Evolutionary conservation across 2,329 filamentous ascomycete genomes (phyloP).

Genomic region (Xylaria sp.): DNA sequence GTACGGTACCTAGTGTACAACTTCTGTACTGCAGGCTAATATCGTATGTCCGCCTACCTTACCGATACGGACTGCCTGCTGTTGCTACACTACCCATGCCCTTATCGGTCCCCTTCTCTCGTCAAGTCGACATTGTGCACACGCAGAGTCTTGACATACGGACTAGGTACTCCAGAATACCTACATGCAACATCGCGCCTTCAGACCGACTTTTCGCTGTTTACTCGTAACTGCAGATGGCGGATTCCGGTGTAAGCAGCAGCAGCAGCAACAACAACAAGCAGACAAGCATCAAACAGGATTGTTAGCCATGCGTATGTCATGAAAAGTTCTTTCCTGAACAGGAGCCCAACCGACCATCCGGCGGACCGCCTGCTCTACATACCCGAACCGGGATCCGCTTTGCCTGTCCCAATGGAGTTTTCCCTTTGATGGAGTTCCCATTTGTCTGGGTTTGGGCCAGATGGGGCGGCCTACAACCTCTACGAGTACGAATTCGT

Average conservation of each 20-base stretch:
- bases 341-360: constrained; percentile 7
- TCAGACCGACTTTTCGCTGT: constrained; percentile 17
- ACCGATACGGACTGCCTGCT: background rate
- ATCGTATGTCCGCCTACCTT: background rate
- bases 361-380: background rate
- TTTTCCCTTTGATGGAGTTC: background rate
- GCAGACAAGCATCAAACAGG: constrained; percentile 6
- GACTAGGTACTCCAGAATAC: background rate
- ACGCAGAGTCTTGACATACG: background rate
- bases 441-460: constrained; percentile 18
- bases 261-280: background rate
- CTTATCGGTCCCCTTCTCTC: background rate
- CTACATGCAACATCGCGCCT: background rate
- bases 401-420: background rate
- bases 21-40: background rate
- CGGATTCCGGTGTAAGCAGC: background rate
- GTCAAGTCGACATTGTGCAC: background rate
- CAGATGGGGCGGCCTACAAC: constrained; percentile 6
- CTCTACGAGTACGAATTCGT: background rate
- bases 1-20: background rate
- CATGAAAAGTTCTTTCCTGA: background rate
- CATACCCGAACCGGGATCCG: constrained; percentile 10
- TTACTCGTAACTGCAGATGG: background rate
- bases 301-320: background rate
- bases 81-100: background rate